These are phyloP conservation scores for Pseudohalonectria lignicola DNA, from an alignment of 2,329 filamentous ascomycete species.

Conservation along the genomic window DNA sequence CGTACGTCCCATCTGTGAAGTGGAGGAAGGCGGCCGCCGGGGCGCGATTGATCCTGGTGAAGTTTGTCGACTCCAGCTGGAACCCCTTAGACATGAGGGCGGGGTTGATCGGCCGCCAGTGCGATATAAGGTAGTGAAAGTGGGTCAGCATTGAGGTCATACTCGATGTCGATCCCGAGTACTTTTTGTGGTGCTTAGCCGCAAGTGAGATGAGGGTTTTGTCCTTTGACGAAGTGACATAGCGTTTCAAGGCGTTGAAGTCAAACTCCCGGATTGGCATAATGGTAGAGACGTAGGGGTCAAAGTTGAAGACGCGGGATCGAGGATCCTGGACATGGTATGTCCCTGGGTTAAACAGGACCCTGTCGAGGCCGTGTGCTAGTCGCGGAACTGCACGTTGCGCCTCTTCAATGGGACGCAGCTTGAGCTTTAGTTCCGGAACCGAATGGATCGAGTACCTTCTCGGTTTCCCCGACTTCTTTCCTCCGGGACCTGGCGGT, in stretches of 20 bases:
- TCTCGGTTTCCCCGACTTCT: neutral
- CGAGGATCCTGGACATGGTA: conserved; percentile 84
- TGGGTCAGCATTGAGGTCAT: conserved; percentile 84
- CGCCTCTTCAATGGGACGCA: conserved; percentile 19
- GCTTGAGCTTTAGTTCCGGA: conserved; percentile 12
- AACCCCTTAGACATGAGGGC: conserved; percentile 59
- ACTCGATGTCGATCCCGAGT: conserved; percentile 91
- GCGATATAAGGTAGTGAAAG: conserved; percentile 84
- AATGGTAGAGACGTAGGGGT: conserved; percentile 84
- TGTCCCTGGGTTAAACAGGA: conserved; percentile 91
- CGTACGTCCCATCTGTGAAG: conserved; percentile 76
- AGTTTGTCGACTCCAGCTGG: conserved; percentile 45
- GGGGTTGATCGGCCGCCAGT: conserved; percentile 65
- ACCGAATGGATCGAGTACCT: conserved; percentile 14
- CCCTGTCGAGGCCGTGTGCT: conserved; percentile 68
- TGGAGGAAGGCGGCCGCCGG: conserved; percentile 76
- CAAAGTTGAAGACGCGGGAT: conserved; percentile 89
- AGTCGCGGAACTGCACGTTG: conserved; percentile 44
- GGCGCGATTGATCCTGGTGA: conserved; percentile 60
- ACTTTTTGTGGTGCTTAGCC: conserved; percentile 58
- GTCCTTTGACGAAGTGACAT: conserved; percentile 88
- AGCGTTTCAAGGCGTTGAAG: conserved; percentile 74
- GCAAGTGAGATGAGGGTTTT: conserved; percentile 58
- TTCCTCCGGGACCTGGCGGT: no score
- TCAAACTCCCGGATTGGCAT: conserved; percentile 93